Evolutionary conservation across 1,284 basidiomycete genomes (phyloP).

Genomic region (Neolentinus lepideus): DNA sequence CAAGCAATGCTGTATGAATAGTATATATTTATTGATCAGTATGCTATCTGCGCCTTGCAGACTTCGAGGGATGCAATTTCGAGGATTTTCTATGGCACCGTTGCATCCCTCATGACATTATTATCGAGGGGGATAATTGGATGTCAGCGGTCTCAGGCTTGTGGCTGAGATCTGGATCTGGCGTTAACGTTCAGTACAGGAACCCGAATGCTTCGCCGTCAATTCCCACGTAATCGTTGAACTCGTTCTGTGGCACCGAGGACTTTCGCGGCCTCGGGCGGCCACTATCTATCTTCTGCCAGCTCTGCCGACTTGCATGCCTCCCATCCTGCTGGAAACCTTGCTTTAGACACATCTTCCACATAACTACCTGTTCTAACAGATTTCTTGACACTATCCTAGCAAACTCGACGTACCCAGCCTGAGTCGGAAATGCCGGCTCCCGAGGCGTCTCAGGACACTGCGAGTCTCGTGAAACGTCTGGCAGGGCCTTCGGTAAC

Average conservation of each 20-base stretch:
- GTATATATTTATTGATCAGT: background rate
- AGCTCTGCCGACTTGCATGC: no score
- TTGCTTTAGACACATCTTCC: background rate
- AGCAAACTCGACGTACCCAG: background rate
- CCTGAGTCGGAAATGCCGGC: background rate
- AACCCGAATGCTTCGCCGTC: background rate
- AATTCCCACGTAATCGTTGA: background rate
- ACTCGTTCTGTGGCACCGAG: background rate
- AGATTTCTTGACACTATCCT: no score
- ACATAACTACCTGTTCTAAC: no score
- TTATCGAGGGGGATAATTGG: no score
- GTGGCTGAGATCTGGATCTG: background rate
- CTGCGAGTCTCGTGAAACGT: slow-evolving; percentile 61
- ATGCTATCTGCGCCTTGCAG: no score
- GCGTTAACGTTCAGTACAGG: background rate
- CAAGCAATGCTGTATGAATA: background rate
- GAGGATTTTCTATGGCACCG: background rate
- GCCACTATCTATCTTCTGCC: background rate
- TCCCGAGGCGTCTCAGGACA: slow-evolving; percentile 39
- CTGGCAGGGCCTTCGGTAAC: slow-evolving; percentile 72
- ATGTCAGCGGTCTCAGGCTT: no score
- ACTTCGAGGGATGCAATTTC: no score
- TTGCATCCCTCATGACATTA: background rate
- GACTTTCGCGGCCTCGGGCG: background rate
- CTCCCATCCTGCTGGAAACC: no score